Evolutionary conservation across 2,329 filamentous ascomycete species (phyloP).

Genomic region (Falciphora oryzae): DNA sequence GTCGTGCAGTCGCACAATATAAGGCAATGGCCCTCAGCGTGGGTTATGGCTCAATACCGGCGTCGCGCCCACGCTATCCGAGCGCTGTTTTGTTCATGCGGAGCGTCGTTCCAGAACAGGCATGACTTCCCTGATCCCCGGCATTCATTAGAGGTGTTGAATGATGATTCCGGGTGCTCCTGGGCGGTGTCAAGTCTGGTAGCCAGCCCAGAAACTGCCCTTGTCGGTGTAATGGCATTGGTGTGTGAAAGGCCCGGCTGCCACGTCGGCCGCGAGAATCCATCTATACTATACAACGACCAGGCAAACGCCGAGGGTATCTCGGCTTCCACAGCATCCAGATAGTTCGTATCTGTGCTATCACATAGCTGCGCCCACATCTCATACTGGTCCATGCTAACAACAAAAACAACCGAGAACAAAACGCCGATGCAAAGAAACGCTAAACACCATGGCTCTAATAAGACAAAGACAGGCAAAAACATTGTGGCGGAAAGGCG

Average conservation of each 20-base stretch:
- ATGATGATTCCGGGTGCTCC: not conserved
- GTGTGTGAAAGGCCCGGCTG: not conserved
- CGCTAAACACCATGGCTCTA: conserved; percentile 7
- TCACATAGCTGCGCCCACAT: not conserved
- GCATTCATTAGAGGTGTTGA: not conserved
- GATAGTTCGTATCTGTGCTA: not conserved
- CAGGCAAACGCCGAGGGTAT: not conserved
- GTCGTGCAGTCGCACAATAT: not conserved
- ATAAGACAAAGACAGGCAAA: conserved; percentile 9
- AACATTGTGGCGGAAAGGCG: not conserved
- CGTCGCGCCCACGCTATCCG: not conserved
- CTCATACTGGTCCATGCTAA: not conserved
- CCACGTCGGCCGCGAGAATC: not conserved
- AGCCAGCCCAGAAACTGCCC: not conserved
- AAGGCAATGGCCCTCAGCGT: not conserved
- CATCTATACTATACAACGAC: not conserved
- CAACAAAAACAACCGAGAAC: not conserved
- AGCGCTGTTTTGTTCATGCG: not conserved
- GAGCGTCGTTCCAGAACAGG: too few species aligned
- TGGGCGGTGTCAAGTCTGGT: not conserved
- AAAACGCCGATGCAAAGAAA: not conserved
- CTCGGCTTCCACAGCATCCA: not conserved
- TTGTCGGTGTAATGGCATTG: not conserved
- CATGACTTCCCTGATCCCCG: too few species aligned
- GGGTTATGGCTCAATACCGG: not conserved